Evolutionary conservation across 176 grass and related monocot species (phyloP), one percentile per base, ranked within the genome.

Genomic region (Hordeum marinum): DNA sequence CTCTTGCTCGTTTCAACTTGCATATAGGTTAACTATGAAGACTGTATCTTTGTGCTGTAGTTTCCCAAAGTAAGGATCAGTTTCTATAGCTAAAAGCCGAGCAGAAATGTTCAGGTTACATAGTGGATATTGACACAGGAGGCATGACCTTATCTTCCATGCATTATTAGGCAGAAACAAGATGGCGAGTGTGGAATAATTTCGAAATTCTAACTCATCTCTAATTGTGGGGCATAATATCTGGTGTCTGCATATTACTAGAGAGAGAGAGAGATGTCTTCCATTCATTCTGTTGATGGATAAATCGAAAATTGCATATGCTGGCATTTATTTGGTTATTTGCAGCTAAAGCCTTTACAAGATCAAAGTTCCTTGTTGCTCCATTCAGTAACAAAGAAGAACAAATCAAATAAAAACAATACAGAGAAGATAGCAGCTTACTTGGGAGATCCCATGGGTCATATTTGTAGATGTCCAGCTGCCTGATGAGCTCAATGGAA

Each of bases 361-460:
- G 26, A 83, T 62, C 54, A 27, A 73, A 79, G 39, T 79, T 77
- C 68, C 58, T 11, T 20, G 31, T 52, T 52, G 27, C 55, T 52
- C 42, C 39, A 58, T 72, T 84, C 23, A 65, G 17, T 54, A 61
- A 55, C 27, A 88, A 50, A 41, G 29, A 57, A 50, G 11, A 88
- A 60, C 40, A 72, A 48, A 27, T 74, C 52, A 55, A 55, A 55
- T 55, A 55, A 57, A 18, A 57, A 57, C 54, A 36, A 34, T 11
- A 69, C 52, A 80, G 3, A 83, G 58, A 79, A 35, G 72, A 11
- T 50, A 45, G 80, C 52, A 37, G 25, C 89, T 94, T 89, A 94
- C 92, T 87, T 84, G 89, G 92, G 69, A 91, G 89, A 87, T 94
- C 89, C 92, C 92, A 94, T 68, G 92, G 89, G 59, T 94, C 92